Base-by-base conservation (phyloP, 2,329 filamentous ascomycete species). In the Pyrenophora seminiperda region DNA sequence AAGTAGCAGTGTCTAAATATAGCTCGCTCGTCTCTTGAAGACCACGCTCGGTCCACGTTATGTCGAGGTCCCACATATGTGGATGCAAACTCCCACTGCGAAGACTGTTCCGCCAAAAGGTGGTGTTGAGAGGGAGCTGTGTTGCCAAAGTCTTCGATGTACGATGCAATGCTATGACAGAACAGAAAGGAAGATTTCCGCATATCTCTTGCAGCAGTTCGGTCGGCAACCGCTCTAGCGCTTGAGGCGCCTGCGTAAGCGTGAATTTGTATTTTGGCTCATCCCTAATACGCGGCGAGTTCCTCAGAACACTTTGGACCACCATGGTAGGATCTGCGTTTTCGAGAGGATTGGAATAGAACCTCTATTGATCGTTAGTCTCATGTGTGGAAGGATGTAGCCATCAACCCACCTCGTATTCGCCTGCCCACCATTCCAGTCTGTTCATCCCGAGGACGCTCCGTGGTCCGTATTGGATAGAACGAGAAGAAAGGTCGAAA, bases 61-160 rank as follows among this genome's bases (percentile, higher is more conserved):
- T 49, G 27, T 66, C 50, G 3, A 69, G 38, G 39, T 67, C 64
- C 63, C 66, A 67, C 7, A 67, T 33, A 27, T 66, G 59, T 3
- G 59, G 57, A 17, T 66, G 50, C 9, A 62, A 41, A 17, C 41
- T 60, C 18, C 64, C 62, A 7, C 53, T 44, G 10, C 54, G 41
- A n/a, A 69, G 48, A 5, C 50, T 56, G 10, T 56, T 49, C 13
- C 59, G 54, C 65, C 66, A 70, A 39, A 66, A 70, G 2, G 47
- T 43, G n/a, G 62, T 54, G 32, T 67, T 50, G 13, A 68, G 46
- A 9, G 49, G 56, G 5, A 63, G 34, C 15, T 59, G 65, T 6
- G 19, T 22, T 9, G 58, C 50, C n/a, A 67, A 43, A 1, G 47
- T 27, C 34, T 53, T 62, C 0, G 63, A 66, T 7, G 56, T 54